Conservation (phyloP, 2,329 filamentous ascomycete species). For the Stachybotrys chlorohalonatus region DNA sequence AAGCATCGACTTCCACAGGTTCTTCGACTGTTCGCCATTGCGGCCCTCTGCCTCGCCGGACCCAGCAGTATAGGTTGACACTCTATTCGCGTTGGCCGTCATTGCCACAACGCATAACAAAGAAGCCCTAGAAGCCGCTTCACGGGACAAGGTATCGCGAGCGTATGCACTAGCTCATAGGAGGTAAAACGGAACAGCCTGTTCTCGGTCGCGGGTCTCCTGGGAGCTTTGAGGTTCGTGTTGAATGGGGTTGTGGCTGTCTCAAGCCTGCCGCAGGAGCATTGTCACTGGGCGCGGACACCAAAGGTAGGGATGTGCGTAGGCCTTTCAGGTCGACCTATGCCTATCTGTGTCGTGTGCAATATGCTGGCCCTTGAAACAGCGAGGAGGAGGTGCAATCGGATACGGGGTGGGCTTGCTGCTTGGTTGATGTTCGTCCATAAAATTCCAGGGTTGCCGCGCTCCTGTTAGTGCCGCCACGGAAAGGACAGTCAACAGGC, state of each 20-base stretch:
- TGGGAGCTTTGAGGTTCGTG: background rate
- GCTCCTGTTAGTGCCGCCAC: background rate
- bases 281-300: background rate
- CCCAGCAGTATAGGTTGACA: constrained; percentile 49
- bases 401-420: background rate
- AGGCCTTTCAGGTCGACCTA: too few species aligned
- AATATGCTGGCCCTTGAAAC: background rate
- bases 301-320: background rate
- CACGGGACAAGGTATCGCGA: background rate
- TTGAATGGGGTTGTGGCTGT: background rate
- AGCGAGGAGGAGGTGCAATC: background rate
- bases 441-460: background rate
- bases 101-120: constrained; percentile 20
- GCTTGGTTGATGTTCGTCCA: background rate
- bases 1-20: constrained; percentile 91
- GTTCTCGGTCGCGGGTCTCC: background rate
- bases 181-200: background rate
- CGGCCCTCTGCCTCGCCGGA: constrained; percentile 46
- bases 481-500: background rate
- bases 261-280: background rate
- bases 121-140: background rate
- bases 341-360: background rate
- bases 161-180: constrained; percentile 5
- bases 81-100: constrained; percentile 44
- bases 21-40: constrained; percentile 67